Evolutionary conservation across 768 basidiomycete genomes (phyloP).

Genomic region (Suillus ampliporus): DNA sequence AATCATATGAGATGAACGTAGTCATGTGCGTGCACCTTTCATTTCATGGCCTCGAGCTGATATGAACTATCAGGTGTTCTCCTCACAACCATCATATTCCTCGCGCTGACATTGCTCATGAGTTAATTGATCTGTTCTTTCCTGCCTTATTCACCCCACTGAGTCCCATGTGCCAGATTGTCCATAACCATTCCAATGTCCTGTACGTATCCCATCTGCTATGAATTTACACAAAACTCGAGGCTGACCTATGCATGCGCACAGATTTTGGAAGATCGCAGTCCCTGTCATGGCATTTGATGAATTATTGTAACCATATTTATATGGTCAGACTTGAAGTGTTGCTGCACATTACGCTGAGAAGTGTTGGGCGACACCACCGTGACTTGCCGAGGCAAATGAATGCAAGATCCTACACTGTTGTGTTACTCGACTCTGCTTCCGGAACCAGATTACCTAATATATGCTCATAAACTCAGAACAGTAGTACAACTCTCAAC

Average conservation of each 20-base stretch:
- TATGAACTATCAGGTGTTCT: too few relatives aligned
- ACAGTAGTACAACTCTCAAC: too few relatives aligned
- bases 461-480: too few relatives aligned
- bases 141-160: neutral
- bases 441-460: too few relatives aligned
- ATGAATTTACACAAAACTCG: neutral
- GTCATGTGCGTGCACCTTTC: slow-evolving; percentile 56
- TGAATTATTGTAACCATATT: slow-evolving; percentile 62
- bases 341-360: slow-evolving; percentile 51
- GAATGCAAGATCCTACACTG: too few relatives aligned
- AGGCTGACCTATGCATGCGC: slow-evolving; percentile 20
- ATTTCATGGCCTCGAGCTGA: slow-evolving; percentile 2
- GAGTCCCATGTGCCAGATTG: slow-evolving; percentile 45
- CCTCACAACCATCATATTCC: too few relatives aligned
- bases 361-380: slow-evolving; percentile 42
- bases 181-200: slow-evolving; percentile 50
- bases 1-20: slow-evolving; percentile 79
- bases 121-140: slow-evolving; percentile 66
- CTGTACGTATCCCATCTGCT: slow-evolving; percentile 41
- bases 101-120: slow-evolving; percentile 71
- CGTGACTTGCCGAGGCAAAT: too few relatives aligned
- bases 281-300: slow-evolving; percentile 60
- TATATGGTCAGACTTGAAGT: slow-evolving; percentile 55
- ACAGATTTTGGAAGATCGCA: slow-evolving; percentile 71
- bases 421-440: neutral